phyloP scores from a whole-genome alignment of 306 rosid genomes.

The Alnus glutinosa region DNA sequence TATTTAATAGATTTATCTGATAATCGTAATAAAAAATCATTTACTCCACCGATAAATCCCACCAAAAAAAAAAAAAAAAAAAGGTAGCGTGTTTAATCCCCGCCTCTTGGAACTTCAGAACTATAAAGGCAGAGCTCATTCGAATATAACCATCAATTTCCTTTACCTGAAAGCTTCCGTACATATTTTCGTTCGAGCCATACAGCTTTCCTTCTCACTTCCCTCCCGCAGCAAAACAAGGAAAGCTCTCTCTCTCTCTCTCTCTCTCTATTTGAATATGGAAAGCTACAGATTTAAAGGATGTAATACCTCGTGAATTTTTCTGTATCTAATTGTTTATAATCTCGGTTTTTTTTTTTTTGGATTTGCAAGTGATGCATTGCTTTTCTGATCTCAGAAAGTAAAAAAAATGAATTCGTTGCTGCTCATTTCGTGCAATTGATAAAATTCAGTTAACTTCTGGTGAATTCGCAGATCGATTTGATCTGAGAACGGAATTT shows the following conservation, averaged over 20 bases:
- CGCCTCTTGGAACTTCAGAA: slow-evolving; percentile 1
- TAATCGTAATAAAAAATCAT: too few species aligned
- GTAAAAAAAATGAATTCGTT: neutral
- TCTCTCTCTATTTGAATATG: neutral
- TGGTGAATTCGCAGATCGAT: slow-evolving; percentile 5
- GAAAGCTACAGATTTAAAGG: neutral
- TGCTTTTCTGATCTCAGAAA: neutral
- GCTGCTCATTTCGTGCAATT: neutral
- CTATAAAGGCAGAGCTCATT: neutral
- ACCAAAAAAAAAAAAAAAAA: too few species aligned
- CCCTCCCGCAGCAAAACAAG: slow-evolving; percentile 5
- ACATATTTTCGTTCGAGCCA: slow-evolving; percentile 10
- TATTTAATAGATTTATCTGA: too few species aligned
- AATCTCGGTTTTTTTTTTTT: neutral
- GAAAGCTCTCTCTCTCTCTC: slow-evolving; percentile 12
- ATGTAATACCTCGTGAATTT: neutral
- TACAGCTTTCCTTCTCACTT: slow-evolving; percentile 3
- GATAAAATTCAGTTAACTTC: slow-evolving; percentile 6
- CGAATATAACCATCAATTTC: too few species aligned
- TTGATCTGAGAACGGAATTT: slow-evolving; percentile 12
- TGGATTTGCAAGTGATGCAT: neutral
- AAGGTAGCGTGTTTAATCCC: neutral
- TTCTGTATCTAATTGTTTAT: neutral
- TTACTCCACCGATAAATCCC: too few species aligned
- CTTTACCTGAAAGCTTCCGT: neutral